Conservation (phyloP, 1,284 basidiomycete species). For the Ustilago cynodontis region DNA sequence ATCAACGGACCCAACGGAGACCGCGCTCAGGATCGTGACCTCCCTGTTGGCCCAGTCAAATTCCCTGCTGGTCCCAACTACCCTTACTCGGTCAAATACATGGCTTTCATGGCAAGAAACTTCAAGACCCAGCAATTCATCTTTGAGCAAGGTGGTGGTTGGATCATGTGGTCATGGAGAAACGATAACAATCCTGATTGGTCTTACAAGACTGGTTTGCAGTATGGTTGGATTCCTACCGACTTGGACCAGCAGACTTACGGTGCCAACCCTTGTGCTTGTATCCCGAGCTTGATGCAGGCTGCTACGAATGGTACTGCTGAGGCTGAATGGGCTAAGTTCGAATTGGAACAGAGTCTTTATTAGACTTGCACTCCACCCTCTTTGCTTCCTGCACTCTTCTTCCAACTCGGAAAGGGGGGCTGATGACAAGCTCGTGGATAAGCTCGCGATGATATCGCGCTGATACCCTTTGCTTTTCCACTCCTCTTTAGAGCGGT, state of each 20-base stretch:
- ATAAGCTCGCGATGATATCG: conserved; percentile 5
- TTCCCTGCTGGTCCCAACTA: conserved; percentile 57
- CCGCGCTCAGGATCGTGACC: conserved; percentile 43
- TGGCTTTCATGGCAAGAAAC: conserved; percentile 82
- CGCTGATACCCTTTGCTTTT: background rate
- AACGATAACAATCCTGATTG: conserved; percentile 67
- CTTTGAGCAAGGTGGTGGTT: conserved; percentile 74
- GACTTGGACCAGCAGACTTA: conserved; percentile 48
- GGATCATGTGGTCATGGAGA: conserved; percentile 87
- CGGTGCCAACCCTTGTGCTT: conserved; percentile 39
- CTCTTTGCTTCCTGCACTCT: too few relatives aligned
- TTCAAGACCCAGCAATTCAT: conserved; percentile 81
- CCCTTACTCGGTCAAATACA: conserved; percentile 74
- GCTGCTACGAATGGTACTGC: conserved; percentile 9
- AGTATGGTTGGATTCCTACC: conserved; percentile 63
- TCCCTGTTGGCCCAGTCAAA: conserved; percentile 56
- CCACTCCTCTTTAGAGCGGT: background rate
- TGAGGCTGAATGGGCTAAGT: conserved; percentile 2
- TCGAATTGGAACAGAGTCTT: conserved; percentile 12
- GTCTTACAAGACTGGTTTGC: conserved; percentile 66
- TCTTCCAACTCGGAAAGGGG: background rate
- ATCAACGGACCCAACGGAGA: conserved; percentile 61
- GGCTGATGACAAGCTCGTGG: background rate
- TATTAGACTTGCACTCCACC: conserved; percentile 6
- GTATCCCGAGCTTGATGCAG: conserved; percentile 32